These are phyloP conservation scores for Cladobotryum protrusum DNA, from an alignment of 2,329 filamentous ascomycete genomes.

Conservation along the genomic window DNA sequence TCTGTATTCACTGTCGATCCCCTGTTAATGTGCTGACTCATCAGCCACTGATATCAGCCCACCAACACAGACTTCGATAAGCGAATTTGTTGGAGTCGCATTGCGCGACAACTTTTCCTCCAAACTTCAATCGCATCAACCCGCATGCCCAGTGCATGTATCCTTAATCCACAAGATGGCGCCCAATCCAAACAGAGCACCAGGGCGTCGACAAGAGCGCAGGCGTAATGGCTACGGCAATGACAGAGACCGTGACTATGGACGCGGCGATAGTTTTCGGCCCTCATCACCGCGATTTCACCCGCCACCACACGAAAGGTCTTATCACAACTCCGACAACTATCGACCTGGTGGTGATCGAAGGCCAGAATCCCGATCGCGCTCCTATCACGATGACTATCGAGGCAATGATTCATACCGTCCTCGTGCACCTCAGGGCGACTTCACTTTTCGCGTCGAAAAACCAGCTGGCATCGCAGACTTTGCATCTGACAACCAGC, in stretches of 20 bases:
- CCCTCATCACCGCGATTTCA: constrained; percentile 8
- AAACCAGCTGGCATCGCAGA: constrained; percentile 44
- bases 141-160: neutral
- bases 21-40: neutral
- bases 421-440: constrained; percentile 34
- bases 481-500: constrained; percentile 16
- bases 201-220: constrained; percentile 9
- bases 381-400: constrained; percentile 19
- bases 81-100: neutral
- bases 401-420: constrained; percentile 23
- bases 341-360: constrained; percentile 24
- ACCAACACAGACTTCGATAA: neutral
- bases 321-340: constrained; percentile 21
- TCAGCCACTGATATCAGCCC: neutral
- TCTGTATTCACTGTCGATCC: neutral
- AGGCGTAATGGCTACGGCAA: constrained; percentile 11
- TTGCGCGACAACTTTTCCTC: neutral
- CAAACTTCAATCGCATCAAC: neutral
- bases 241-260: constrained; percentile 11
- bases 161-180: neutral
- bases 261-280: constrained; percentile 7
- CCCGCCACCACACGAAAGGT: constrained; percentile 11
- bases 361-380: constrained; percentile 16
- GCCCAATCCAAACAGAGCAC: constrained; percentile 5
- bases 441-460: constrained; percentile 52